These are phyloP conservation scores for Tulasnella sp. DNA, from an alignment of 768 basidiomycete genomes.

Conservation along the genomic window DNA sequence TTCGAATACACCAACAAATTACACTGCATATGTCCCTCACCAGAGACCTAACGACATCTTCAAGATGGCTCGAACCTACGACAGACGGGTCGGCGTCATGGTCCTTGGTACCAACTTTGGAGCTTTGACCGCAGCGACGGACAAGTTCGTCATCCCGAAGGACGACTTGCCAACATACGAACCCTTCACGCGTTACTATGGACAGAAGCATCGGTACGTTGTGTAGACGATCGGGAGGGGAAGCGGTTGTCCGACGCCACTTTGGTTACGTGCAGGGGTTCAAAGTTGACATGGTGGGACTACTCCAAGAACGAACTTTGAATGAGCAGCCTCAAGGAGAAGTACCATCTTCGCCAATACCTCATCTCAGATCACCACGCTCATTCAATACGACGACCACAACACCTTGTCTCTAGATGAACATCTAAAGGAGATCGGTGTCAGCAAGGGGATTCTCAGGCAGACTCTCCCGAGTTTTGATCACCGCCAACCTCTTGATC, in stretches of 20 bases:
- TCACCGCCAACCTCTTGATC: constrained; percentile 81
- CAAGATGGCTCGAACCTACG: constrained; percentile 80
- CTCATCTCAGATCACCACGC: constrained; percentile 89
- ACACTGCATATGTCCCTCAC: constrained; percentile 91
- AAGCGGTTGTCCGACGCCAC: not conserved
- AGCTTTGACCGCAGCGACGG: constrained; percentile 73
- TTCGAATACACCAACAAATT: constrained; percentile 96
- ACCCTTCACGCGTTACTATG: constrained; percentile 87
- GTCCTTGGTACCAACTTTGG: constrained; percentile 94
- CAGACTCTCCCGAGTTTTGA: constrained; percentile 44
- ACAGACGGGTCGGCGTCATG: constrained; percentile 65
- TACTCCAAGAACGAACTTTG: constrained; percentile 93
- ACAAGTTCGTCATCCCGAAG: constrained; percentile 79
- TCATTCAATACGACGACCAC: constrained; percentile 85
- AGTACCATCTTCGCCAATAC: constrained; percentile 94
- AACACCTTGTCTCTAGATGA: constrained; percentile 79
- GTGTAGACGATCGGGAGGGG: not conserved
- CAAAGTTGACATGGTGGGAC: constrained; percentile 99
- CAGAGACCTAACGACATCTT: constrained; percentile 90
- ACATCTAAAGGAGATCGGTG: constrained; percentile 62
- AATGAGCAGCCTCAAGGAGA: constrained; percentile 86
- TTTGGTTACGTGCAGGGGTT: constrained; percentile 34
- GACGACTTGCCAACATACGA: constrained; percentile 84
- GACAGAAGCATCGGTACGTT: constrained; percentile 67
- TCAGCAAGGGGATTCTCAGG: constrained; percentile 57